Evolutionary conservation across 2,329 filamentous ascomycete genomes (phyloP).

Genomic region (Escovopsis sp.): DNA sequence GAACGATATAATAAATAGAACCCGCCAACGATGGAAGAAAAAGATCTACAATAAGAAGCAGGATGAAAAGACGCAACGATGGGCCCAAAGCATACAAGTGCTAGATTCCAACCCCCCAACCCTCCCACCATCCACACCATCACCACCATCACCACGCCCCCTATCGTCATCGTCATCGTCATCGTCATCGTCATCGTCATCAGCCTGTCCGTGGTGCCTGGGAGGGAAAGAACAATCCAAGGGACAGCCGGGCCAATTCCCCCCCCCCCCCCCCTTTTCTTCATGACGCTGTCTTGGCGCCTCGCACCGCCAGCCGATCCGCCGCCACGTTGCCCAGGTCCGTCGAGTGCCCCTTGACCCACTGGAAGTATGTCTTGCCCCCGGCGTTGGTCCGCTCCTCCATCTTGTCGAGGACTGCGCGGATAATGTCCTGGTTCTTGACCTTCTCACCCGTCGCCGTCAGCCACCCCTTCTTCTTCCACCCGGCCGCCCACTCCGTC

Average conservation of each 20-base stretch:
- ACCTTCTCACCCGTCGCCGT: constrained; percentile 57
- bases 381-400: constrained; percentile 48
- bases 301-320: constrained; percentile 55
- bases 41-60: too few species aligned
- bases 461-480: constrained; percentile 64
- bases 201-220: too few species aligned
- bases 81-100: too few species aligned
- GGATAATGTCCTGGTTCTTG: constrained; percentile 75
- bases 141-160: too few species aligned
- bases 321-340: constrained; percentile 66
- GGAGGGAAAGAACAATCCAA: neutral
- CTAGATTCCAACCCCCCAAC: too few species aligned
- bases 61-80: too few species aligned
- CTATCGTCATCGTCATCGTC: neutral
- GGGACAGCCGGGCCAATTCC: neutral
- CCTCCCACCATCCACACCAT: too few species aligned
- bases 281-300: constrained; percentile 16
- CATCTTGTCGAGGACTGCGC: constrained; percentile 55
- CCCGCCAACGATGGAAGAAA: too few species aligned
- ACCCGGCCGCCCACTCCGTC: constrained; percentile 66
- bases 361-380: constrained; percentile 56
- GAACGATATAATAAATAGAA: too few species aligned
- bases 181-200: too few species aligned
- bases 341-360: constrained; percentile 76
- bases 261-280: too few species aligned